phyloP scores from a whole-genome alignment of 2,329 filamentous ascomycete genomes.

The Talaromyces sp. region DNA sequence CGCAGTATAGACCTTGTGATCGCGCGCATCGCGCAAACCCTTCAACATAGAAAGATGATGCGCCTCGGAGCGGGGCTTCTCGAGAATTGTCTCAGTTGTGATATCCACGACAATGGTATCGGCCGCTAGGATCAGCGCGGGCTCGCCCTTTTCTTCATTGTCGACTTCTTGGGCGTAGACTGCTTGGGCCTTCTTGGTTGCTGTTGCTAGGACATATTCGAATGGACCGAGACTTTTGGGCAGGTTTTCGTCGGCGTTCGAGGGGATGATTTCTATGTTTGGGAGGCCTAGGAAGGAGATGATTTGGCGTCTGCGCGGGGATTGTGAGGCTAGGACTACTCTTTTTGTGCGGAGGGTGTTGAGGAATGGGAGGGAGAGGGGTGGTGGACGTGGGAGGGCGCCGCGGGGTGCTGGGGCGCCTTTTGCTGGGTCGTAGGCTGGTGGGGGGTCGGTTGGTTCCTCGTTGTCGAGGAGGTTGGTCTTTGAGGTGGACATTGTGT shows the following conservation, averaged over 20 bases:
- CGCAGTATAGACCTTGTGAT: slow-evolving; percentile 84
- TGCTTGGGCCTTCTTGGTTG: slow-evolving; percentile 76
- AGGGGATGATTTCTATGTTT: slow-evolving; percentile 82
- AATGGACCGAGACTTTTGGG: slow-evolving; percentile 78
- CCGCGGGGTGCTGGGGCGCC: slow-evolving; percentile 17
- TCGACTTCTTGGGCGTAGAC: slow-evolving; percentile 67
- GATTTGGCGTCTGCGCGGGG: slow-evolving; percentile 80
- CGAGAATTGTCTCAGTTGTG: slow-evolving; percentile 74
- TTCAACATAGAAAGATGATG: slow-evolving; percentile 85
- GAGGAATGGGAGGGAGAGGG: slow-evolving; percentile 79
- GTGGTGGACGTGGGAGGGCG: slow-evolving; percentile 49
- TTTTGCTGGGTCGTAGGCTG: slow-evolving; percentile 35
- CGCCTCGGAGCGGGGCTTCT: slow-evolving; percentile 82
- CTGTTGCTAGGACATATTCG: slow-evolving; percentile 90
- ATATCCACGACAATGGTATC: slow-evolving; percentile 84
- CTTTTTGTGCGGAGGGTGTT: slow-evolving; percentile 74
- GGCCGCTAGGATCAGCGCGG: slow-evolving; percentile 81
- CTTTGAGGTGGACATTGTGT: slow-evolving; percentile 35
- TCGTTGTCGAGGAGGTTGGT: slow-evolving; percentile 27
- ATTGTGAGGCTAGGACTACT: slow-evolving; percentile 87
- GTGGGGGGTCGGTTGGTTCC: slow-evolving; percentile 32
- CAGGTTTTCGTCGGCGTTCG: slow-evolving; percentile 80
- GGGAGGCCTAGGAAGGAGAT: slow-evolving; percentile 77
- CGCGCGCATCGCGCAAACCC: slow-evolving; percentile 72
- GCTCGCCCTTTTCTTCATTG: slow-evolving; percentile 64